Conservation (phyloP, 1,139 yeast genomes). For the Casaregolazyma suthepensis region DNA sequence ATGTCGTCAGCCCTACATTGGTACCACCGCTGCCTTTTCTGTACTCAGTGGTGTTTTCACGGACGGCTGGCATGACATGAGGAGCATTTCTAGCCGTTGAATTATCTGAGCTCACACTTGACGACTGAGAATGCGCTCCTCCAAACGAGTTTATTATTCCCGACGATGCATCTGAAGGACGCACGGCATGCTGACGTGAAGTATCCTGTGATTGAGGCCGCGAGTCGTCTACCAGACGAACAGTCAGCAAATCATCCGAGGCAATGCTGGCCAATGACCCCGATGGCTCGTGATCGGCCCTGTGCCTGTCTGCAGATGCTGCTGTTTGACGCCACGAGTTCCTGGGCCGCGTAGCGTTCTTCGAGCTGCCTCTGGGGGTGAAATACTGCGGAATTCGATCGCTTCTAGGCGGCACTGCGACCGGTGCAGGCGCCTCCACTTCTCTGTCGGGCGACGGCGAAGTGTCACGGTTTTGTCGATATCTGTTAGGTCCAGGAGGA, state of each 20-base stretch:
- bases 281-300: constrained; percentile 55
- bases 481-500: background rate
- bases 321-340: constrained; percentile 72
- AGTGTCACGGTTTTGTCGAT: background rate
- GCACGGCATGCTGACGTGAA: constrained; percentile 23
- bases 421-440: constrained; percentile 11
- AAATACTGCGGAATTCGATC: background rate
- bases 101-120: background rate
- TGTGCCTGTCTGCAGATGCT: constrained; percentile 32
- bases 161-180: constrained; percentile 12
- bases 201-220: constrained; percentile 2
- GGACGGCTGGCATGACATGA: background rate
- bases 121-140: constrained; percentile 3
- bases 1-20: background rate
- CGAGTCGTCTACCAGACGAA: constrained; percentile 50
- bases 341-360: constrained; percentile 24
- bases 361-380: constrained; percentile 1
- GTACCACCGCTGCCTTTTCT: background rate
- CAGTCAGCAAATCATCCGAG: constrained; percentile 76
- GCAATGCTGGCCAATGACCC: constrained; percentile 79
- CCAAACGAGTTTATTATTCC: constrained; percentile 7
- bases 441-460: background rate
- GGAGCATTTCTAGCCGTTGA: background rate
- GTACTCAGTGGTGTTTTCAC: background rate
- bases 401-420: constrained; percentile 12